phyloP scores from a whole-genome alignment of 1,284 basidiomycete species.

The Trichosporon coremiiforme region DNA sequence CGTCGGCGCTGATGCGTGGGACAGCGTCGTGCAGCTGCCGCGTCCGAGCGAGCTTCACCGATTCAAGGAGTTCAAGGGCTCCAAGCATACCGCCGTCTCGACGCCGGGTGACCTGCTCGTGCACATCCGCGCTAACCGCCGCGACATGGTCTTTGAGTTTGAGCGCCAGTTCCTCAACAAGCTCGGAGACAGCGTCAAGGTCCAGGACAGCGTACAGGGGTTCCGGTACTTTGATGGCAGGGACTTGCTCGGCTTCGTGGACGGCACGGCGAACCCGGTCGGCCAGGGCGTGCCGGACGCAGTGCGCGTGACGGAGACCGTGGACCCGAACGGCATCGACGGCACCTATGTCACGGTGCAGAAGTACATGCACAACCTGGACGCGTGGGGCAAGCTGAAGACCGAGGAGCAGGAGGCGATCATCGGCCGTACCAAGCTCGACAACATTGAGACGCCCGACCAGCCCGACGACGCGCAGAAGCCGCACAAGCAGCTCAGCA shows the following conservation, averaged over 20 bases:
- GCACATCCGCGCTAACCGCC: conserved; percentile 29
- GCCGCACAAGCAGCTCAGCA: conserved; percentile 31
- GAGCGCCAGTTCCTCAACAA: conserved; percentile 26
- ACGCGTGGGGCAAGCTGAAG: conserved; percentile 24
- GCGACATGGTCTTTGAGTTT: conserved; percentile 32
- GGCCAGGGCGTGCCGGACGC: conserved; percentile 20
- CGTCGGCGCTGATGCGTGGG: conserved; percentile 30
- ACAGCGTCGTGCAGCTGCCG: conserved; percentile 21
- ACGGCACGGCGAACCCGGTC: conserved; percentile 34
- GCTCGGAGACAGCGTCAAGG: conserved; percentile 22
- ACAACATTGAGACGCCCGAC: conserved; percentile 30
- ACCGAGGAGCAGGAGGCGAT: conserved; percentile 27
- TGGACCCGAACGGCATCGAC: conserved; percentile 13
- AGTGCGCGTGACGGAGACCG: conserved; percentile 16
- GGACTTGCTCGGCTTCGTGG: conserved; percentile 32
- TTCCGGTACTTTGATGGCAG: conserved; percentile 35
- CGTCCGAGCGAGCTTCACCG: conserved; percentile 27
- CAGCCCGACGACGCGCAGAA: conserved; percentile 25
- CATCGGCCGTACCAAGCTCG: conserved; percentile 32
- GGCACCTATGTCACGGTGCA: conserved; percentile 30
- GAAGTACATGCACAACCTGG: conserved; percentile 32
- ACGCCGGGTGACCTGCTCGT: conserved; percentile 31
- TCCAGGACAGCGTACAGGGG: conserved; percentile 25
- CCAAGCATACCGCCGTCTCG: conserved; percentile 23
- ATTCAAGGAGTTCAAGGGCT: conserved; percentile 29